Percentiles rank a stretch among this genome's conserved stretches.
Evolutionary conservation across 2,329 filamentous ascomycete genomes (phyloP).

Genomic region (Zymoseptoria tritici): DNA sequence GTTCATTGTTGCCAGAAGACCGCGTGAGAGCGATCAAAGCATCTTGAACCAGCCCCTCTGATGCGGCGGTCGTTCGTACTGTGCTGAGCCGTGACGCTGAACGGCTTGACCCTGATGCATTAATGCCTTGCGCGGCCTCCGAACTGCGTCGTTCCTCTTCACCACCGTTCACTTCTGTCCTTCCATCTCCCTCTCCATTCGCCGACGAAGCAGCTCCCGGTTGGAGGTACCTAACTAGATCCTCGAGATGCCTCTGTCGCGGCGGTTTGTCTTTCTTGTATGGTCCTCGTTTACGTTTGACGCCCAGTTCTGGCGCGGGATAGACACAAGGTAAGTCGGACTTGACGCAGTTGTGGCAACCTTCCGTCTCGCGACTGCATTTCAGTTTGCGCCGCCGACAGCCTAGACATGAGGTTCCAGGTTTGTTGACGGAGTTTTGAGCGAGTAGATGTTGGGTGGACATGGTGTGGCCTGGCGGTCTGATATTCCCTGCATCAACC

Average conservation of each 20-base stretch:
- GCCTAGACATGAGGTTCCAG: constrained; percentile 23
- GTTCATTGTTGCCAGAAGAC: constrained; percentile 8
- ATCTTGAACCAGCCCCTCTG: constrained; percentile 22
- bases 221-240: constrained; percentile 23
- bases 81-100: neutral
- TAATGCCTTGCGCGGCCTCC: neutral
- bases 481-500: neutral
- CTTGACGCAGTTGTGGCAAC: constrained; percentile 23
- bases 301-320: constrained; percentile 18
- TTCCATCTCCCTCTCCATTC: neutral
- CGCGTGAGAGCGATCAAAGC: constrained; percentile 22
- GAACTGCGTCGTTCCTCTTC: neutral
- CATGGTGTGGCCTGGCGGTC: constrained; percentile 1
- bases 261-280: constrained; percentile 26
- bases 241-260: constrained; percentile 24
- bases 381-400: constrained; percentile 24
- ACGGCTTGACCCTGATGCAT: neutral
- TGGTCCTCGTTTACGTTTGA: constrained; percentile 25
- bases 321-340: constrained; percentile 24
- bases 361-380: constrained; percentile 20
- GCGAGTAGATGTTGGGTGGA: constrained; percentile 11
- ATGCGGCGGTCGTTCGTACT: constrained; percentile 2
- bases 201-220: constrained; percentile 9
- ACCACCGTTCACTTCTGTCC: neutral
- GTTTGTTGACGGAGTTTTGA: constrained; percentile 19